A percentile compares a stretch with the other conserved stretches of the same genome.
phyloP scores from a whole-genome alignment of 192 early-diverging fungal species.

The Coemansia erecta region DNA sequence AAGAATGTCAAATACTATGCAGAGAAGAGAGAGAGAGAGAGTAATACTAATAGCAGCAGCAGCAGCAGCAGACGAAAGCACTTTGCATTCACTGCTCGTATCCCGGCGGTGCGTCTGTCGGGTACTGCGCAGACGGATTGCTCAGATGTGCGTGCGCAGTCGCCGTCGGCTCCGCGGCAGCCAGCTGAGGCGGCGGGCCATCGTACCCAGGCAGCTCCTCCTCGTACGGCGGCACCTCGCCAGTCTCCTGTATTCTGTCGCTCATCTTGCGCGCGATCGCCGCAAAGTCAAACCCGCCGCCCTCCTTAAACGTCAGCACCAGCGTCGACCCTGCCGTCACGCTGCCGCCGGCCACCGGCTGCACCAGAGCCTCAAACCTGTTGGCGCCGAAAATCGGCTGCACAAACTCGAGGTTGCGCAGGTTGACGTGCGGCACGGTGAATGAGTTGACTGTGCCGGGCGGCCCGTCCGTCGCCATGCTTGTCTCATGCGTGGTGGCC shows the following conservation, averaged over 20 bases:
- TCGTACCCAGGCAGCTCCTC: slow-evolving; percentile 47
- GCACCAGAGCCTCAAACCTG: slow-evolving; percentile 29
- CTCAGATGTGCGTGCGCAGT: neutral
- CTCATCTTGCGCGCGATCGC: slow-evolving; percentile 35
- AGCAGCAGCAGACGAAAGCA: neutral
- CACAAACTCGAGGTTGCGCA: slow-evolving; percentile 22
- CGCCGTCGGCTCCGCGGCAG: neutral
- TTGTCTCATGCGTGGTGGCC: slow-evolving; percentile 27
- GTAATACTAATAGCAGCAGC: neutral
- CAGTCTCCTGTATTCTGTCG: slow-evolving; percentile 34
- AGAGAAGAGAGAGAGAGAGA: neutral
- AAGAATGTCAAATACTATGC: neutral
- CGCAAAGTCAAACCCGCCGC: slow-evolving; percentile 49
- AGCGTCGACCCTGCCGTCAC: slow-evolving; percentile 11
- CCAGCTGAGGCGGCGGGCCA: slow-evolving; percentile 3
- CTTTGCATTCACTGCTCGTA: slow-evolving; percentile 21
- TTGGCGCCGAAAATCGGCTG: slow-evolving; percentile 49
- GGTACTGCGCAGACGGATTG: slow-evolving; percentile 13
- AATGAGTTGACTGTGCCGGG: slow-evolving; percentile 27
- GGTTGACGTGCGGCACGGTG: slow-evolving; percentile 30
- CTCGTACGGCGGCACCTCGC: slow-evolving; percentile 35
- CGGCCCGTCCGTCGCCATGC: slow-evolving; percentile 3
- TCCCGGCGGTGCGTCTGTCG: slow-evolving; percentile 39
- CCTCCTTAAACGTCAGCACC: slow-evolving; percentile 42
- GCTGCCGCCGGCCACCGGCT: slow-evolving; percentile 19